Evolutionary conservation across 768 basidiomycete genomes (phyloP).

Genomic region (Plicaturopsis crispa): DNA sequence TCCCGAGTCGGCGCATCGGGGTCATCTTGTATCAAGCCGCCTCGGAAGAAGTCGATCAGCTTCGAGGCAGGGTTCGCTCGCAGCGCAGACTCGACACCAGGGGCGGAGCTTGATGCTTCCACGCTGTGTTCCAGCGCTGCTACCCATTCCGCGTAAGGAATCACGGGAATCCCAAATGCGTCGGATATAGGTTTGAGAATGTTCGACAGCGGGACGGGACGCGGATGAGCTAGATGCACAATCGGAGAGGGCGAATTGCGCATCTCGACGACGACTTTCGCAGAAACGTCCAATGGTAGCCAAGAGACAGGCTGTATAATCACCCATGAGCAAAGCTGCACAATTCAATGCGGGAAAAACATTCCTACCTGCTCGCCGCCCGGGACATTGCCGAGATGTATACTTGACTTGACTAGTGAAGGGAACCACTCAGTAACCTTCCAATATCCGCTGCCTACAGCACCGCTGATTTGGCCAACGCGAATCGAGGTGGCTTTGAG

Average conservation of each 20-base stretch:
- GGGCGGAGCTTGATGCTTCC: slow-evolving; percentile 3
- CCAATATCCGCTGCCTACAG: slow-evolving; percentile 29
- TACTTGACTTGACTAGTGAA: slow-evolving; percentile 17
- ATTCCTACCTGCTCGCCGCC: slow-evolving; percentile 14
- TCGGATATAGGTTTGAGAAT: slow-evolving; percentile 14
- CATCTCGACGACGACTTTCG: slow-evolving; percentile 11
- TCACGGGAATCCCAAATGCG: slow-evolving; percentile 17
- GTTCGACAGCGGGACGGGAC: slow-evolving; percentile 5
- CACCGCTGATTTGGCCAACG: slow-evolving; percentile 29
- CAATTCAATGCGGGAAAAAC: no score
- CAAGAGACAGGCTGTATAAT: slow-evolving; percentile 8
- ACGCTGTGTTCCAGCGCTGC: slow-evolving; percentile 14
- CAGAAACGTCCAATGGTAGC: slow-evolving; percentile 10
- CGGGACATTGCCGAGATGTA: slow-evolving; percentile 13
- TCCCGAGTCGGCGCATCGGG: background rate
- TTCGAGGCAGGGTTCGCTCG: slow-evolving; percentile 18
- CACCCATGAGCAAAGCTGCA: no score
- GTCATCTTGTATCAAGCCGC: no score
- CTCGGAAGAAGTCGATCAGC: slow-evolving; percentile 20
- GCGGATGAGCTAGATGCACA: slow-evolving; percentile 9
- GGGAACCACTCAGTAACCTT: slow-evolving; percentile 30
- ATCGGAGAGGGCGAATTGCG: background rate
- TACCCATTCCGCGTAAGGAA: slow-evolving; percentile 24
- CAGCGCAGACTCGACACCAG: background rate
- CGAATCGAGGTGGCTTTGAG: slow-evolving; percentile 22